A percentile compares a stretch with the other conserved stretches of the same genome.
Evolutionary conservation across 2,329 filamentous ascomycete species (phyloP).

Genomic region (Arthrinium phaeospermum): DNA sequence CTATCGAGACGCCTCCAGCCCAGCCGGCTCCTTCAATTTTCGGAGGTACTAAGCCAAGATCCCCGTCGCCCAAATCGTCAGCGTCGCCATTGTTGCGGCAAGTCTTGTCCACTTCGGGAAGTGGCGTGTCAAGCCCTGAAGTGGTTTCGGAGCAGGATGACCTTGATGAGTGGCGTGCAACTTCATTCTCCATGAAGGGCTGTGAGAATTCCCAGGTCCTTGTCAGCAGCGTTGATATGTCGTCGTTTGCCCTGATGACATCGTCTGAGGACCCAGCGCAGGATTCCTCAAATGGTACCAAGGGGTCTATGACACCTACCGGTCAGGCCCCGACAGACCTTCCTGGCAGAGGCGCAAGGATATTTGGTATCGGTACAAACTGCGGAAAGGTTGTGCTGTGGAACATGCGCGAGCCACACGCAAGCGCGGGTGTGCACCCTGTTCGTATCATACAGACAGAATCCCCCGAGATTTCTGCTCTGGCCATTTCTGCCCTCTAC

Average conservation of each 20-base stretch:
- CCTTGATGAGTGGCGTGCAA: constrained; percentile 70
- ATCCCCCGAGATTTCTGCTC: constrained; percentile 82
- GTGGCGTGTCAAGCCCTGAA: constrained; percentile 33
- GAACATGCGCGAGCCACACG: constrained; percentile 75
- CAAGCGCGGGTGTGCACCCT: constrained; percentile 67
- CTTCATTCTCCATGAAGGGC: constrained; percentile 66
- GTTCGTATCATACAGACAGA: constrained; percentile 87
- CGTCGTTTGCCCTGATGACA: constrained; percentile 73
- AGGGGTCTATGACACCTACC: constrained; percentile 57
- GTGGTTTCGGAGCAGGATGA: constrained; percentile 31
- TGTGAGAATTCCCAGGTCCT: constrained; percentile 68
- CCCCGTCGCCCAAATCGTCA: constrained; percentile 27
- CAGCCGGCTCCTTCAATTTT: constrained; percentile 38
- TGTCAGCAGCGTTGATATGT: constrained; percentile 74
- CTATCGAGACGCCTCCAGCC: no score
- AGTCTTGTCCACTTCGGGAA: constrained; percentile 15
- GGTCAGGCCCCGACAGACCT: constrained; percentile 61
- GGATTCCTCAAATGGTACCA: constrained; percentile 52
- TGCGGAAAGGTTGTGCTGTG: constrained; percentile 80
- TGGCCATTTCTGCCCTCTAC: constrained; percentile 85
- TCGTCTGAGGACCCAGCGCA: constrained; percentile 79
- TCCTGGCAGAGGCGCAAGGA: constrained; percentile 82
- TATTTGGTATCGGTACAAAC: constrained; percentile 82
- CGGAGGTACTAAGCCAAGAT: constrained; percentile 31
- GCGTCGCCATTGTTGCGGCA: constrained; percentile 30